phyloP scores from a whole-genome alignment of 1,139 yeast genomes.

The Suhomyces guaymorum region DNA sequence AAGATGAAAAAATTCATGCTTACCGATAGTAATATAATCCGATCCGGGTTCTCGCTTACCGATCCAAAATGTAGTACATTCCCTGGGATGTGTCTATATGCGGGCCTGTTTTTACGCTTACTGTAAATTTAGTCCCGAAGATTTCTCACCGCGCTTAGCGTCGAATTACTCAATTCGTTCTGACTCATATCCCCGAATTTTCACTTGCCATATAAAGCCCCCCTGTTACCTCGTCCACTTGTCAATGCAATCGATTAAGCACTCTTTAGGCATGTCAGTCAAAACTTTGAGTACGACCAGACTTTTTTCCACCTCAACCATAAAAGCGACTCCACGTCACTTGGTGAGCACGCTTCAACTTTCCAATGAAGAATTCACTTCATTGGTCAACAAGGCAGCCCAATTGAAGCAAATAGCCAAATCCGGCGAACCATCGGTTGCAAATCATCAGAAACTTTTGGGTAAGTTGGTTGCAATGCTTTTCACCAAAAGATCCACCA shows the following conservation, averaged over 20 bases:
- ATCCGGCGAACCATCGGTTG: slow-evolving; percentile 46
- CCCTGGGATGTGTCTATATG: neutral
- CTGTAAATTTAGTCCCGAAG: slow-evolving; percentile 14
- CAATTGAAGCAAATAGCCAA: slow-evolving; percentile 59
- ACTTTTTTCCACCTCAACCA: slow-evolving; percentile 13
- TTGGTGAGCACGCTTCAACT: slow-evolving; percentile 78
- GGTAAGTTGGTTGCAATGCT: slow-evolving; percentile 84
- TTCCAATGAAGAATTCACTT: slow-evolving; percentile 63
- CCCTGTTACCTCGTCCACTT: slow-evolving; percentile 3
- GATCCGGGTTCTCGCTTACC: no score
- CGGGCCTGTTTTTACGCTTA: slow-evolving; percentile 2
- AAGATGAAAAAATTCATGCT: no score
- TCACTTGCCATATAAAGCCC: slow-evolving; percentile 9
- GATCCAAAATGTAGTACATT: no score
- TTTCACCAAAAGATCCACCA: slow-evolving; percentile 88
- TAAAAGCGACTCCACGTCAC: slow-evolving; percentile 54
- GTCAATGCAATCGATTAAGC: neutral
- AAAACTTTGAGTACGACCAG: slow-evolving; percentile 11
- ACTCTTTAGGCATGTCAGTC: slow-evolving; percentile 10
- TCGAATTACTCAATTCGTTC: slow-evolving; percentile 20
- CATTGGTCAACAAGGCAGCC: slow-evolving; percentile 68
- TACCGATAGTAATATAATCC: no score
- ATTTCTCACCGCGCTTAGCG: slow-evolving; percentile 26
- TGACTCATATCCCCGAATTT: slow-evolving; percentile 16
- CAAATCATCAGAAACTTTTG: slow-evolving; percentile 54